A percentile compares a stretch with the other conserved stretches of the same genome.
These are phyloP conservation scores for Colletotrichum melonis DNA, from an alignment of 2,329 filamentous ascomycete genomes.

Conservation along the genomic window DNA sequence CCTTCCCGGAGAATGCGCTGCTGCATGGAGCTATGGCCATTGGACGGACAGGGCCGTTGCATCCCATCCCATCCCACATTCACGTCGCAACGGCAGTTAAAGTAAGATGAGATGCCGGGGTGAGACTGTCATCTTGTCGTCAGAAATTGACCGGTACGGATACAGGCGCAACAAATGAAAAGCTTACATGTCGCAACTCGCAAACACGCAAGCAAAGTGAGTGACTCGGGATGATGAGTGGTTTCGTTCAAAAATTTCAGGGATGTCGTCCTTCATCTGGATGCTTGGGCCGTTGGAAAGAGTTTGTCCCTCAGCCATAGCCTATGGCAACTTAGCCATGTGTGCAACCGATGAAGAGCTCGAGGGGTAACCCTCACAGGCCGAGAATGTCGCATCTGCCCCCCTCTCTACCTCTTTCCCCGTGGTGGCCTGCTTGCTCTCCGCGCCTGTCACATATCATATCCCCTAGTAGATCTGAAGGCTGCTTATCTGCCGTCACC, in stretches of 20 bases:
- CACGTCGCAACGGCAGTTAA: constrained; percentile 3
- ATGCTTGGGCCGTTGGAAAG: neutral
- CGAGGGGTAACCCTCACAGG: neutral
- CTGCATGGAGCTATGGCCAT: constrained; percentile 33
- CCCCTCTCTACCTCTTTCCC: neutral
- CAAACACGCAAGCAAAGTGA: too few relatives aligned
- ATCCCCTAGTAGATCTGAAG: constrained; percentile 16
- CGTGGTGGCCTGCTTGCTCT: neutral
- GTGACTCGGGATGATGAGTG: neutral
- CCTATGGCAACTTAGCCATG: neutral
- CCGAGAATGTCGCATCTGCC: neutral
- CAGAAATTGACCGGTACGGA: neutral
- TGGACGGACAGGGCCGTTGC: constrained; percentile 1
- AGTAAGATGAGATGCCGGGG: constrained; percentile 3
- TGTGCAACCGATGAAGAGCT: neutral
- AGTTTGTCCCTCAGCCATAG: neutral
- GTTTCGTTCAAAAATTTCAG: neutral
- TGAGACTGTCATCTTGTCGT: constrained; percentile 9
- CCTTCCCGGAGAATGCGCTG: neutral
- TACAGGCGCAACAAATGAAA: neutral
- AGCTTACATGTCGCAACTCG: neutral
- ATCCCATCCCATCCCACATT: neutral
- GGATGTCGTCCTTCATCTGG: neutral
- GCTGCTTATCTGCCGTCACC: constrained; percentile 24
- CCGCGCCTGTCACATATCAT: constrained; percentile 24